These are phyloP conservation scores for Venturia aucupariae DNA, from an alignment of 2,329 filamentous ascomycete genomes.

Conservation along the genomic window DNA sequence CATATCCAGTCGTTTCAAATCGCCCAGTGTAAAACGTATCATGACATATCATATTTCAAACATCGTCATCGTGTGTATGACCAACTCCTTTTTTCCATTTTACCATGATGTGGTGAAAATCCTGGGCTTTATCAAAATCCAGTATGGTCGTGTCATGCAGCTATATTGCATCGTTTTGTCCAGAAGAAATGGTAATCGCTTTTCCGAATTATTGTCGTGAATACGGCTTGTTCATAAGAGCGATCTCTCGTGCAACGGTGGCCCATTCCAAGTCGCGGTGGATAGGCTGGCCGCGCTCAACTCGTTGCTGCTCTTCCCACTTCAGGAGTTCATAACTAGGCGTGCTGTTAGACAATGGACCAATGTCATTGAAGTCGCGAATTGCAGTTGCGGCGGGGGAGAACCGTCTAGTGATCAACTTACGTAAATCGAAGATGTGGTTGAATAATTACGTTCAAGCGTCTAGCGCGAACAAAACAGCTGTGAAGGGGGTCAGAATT, in stretches of 20 bases:
- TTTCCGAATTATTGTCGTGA: constrained; percentile 44
- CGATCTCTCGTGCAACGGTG: constrained; percentile 80
- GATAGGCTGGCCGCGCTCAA: constrained; percentile 43
- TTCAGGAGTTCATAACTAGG: constrained; percentile 75
- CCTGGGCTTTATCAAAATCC: background rate
- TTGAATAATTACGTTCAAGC: constrained; percentile 96
- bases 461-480: constrained; percentile 85
- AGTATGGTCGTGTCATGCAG: background rate
- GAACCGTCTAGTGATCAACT: constrained; percentile 17
- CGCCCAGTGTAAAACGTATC: background rate
- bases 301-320: constrained; percentile 76
- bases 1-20: constrained; percentile 7
- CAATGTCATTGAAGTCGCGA: background rate
- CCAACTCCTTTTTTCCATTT: background rate
- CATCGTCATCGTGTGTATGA: background rate
- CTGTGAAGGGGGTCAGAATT: constrained; percentile 25
- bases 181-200: background rate
- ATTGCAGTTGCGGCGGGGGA: background rate
- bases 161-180: background rate
- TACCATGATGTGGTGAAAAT: constrained; percentile 4
- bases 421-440: constrained; percentile 86
- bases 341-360: background rate
- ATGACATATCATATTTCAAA: constrained; percentile 1
- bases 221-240: constrained; percentile 92
- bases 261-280: constrained; percentile 85